These are phyloP conservation scores for Sclerotinia glacialis DNA, from an alignment of 2,329 filamentous ascomycete species.

Conservation along the genomic window DNA sequence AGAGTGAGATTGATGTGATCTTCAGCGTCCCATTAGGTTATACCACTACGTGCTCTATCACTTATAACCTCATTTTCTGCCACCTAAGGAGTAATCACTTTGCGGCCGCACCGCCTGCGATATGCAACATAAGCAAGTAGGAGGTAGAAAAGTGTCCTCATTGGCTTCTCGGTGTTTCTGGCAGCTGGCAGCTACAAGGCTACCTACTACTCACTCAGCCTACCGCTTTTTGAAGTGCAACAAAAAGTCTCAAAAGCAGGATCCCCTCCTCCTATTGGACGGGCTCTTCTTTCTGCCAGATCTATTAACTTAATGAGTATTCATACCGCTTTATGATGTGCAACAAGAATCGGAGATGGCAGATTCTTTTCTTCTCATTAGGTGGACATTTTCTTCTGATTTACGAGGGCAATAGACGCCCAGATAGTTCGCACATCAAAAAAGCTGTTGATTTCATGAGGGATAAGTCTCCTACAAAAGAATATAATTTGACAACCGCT, in stretches of 20 bases:
- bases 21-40: not conserved
- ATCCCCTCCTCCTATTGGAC: not conserved
- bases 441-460: too few species aligned
- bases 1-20: not conserved
- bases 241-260: not conserved
- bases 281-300: not conserved
- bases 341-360: not conserved
- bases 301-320: not conserved
- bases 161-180: not conserved
- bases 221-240: not conserved
- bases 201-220: too few species aligned
- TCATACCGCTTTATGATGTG: not conserved
- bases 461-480: fast-evolving
- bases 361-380: not conserved
- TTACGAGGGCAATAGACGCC: not conserved
- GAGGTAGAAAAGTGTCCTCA: not conserved
- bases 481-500: not conserved
- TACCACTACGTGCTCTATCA: not conserved
- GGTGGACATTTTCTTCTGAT: not conserved
- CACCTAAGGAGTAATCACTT: too few species aligned
- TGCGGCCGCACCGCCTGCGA: not conserved
- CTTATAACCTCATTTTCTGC: not conserved
- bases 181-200: not conserved
- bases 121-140: not conserved
- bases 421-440: not conserved